Conservation (phyloP, 345 rosid species). For the Lepidium sativum region DNA sequence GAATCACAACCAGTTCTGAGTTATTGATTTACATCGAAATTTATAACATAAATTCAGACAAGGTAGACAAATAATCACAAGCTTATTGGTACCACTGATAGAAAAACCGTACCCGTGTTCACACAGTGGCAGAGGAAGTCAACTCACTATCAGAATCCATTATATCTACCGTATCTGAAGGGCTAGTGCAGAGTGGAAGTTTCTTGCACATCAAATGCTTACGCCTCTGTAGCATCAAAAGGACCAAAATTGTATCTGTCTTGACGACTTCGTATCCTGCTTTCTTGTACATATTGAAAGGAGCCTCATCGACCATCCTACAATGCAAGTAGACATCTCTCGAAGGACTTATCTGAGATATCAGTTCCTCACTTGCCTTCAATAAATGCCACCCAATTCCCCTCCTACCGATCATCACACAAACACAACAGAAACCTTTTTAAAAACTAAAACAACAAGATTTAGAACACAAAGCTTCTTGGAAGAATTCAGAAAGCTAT, state of each 20-base stretch:
- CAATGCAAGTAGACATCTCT: slow-evolving; percentile 84
- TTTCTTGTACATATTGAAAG: slow-evolving; percentile 74
- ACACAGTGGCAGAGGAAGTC: slow-evolving; percentile 27
- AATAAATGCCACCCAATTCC: slow-evolving; percentile 94
- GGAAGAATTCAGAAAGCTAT: not conserved
- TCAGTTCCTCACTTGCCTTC: slow-evolving; percentile 81
- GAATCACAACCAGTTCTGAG: not conserved
- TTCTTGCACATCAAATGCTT: slow-evolving; percentile 92
- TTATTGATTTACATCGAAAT: not conserved
- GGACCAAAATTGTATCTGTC: slow-evolving; percentile 62
- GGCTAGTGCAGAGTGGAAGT: slow-evolving; percentile 30
- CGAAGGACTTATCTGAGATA: slow-evolving; percentile 47
- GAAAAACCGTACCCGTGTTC: not conserved
- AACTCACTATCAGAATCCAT: slow-evolving; percentile 32
- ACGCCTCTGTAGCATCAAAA: slow-evolving; percentile 76
- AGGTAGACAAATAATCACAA: not conserved
- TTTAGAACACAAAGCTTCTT: not conserved
- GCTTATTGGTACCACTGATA: not conserved
- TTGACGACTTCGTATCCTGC: slow-evolving; percentile 67
- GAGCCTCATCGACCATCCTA: slow-evolving; percentile 83
- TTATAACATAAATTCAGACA: not conserved
- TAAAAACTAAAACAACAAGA: not conserved
- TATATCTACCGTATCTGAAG: slow-evolving; percentile 21
- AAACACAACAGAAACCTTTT: not conserved
- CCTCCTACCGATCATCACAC: slow-evolving; percentile 44